These are phyloP conservation scores for Fraxinus anomala DNA, from an alignment of 257 asterid genomes.

Conservation along the genomic window DNA sequence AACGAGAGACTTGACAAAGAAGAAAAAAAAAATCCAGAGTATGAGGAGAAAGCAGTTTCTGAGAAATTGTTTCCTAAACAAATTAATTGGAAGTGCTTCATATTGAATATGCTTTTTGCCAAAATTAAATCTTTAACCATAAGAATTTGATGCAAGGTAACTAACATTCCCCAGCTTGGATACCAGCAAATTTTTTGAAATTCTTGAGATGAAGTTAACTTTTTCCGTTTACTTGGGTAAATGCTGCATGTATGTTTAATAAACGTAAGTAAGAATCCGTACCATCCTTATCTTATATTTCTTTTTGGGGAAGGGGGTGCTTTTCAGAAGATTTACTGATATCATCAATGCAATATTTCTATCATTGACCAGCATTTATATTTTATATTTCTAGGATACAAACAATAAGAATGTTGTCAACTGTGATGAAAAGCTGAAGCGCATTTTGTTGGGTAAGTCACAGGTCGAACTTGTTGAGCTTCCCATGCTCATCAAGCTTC, in stretches of 20 bases:
- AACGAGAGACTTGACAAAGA: background rate
- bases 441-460: slow-evolving; percentile 74
- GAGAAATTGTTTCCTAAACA: background rate
- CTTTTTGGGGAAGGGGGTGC: no score
- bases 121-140: background rate
- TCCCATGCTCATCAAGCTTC: slow-evolving; percentile 79
- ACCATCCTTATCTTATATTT: no score
- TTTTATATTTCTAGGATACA: slow-evolving; percentile 53
- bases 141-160: background rate
- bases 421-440: slow-evolving; percentile 80
- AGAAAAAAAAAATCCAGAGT: background rate
- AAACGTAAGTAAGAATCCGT: no score
- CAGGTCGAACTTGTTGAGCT: slow-evolving; percentile 79
- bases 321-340: background rate
- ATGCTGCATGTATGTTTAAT: no score
- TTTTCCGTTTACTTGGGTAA: no score
- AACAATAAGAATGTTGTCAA: slow-evolving; percentile 70
- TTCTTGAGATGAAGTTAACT: no score
- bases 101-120: background rate
- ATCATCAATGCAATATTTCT: background rate
- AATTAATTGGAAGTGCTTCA: background rate
- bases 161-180: background rate
- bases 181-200: background rate
- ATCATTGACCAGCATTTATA: background rate
- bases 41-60: background rate